A percentile compares a stretch with the other conserved stretches of the same genome.
These are phyloP conservation scores for Chalaropsis ovoidea DNA, from an alignment of 2,329 filamentous ascomycete genomes.

Conservation along the genomic window DNA sequence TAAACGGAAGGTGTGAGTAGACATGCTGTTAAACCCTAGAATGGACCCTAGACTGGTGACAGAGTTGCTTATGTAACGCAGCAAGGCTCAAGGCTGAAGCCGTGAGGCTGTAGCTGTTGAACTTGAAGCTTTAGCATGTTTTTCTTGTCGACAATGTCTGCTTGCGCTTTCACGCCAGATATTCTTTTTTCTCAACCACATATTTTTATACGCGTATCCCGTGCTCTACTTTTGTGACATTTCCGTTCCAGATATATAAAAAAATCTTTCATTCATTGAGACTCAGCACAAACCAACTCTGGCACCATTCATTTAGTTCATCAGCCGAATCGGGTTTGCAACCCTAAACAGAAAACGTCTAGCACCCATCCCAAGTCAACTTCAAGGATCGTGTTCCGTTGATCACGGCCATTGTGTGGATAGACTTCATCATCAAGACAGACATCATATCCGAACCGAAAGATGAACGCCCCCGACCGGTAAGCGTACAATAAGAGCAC, in stretches of 20 bases:
- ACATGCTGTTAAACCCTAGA: background rate
- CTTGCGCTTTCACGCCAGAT: too few relatives aligned
- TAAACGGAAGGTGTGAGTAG: background rate
- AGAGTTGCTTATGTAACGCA: background rate
- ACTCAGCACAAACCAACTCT: background rate
- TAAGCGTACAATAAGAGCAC: constrained; percentile 37
- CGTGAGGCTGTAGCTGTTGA: background rate
- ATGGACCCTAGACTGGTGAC: background rate
- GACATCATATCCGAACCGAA: constrained; percentile 25
- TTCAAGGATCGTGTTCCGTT: background rate
- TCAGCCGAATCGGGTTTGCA: background rate
- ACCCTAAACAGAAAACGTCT: background rate
- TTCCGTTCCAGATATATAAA: background rate
- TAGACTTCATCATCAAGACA: background rate
- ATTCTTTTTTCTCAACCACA: background rate
- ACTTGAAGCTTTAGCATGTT: background rate
- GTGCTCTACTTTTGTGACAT: background rate
- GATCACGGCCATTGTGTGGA: background rate
- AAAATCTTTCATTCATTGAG: background rate
- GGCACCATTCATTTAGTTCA: background rate
- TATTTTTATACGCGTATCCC: background rate
- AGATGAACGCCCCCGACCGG: constrained; percentile 50
- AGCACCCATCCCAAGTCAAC: background rate
- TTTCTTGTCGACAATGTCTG: too few relatives aligned
- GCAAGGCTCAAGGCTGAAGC: background rate